Evolutionary conservation across 148 eudicot genomes (phyloP).

Genomic region (Cornus suecica): DNA sequence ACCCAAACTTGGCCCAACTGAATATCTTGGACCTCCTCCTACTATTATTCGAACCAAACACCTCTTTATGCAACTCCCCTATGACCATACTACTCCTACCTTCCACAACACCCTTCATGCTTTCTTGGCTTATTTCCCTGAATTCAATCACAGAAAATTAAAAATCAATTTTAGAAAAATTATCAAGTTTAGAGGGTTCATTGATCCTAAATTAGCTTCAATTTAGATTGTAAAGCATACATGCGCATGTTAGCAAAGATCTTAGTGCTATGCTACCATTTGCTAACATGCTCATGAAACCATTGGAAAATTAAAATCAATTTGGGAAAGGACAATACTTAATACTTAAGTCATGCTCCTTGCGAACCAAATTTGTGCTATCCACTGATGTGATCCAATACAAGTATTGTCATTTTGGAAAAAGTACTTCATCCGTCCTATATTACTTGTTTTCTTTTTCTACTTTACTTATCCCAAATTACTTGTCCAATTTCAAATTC

Average conservation of each 20-base stretch:
- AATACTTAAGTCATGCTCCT: too few species aligned
- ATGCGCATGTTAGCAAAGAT: background rate
- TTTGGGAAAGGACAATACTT: too few species aligned
- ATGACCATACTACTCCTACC: slow-evolving; percentile 5
- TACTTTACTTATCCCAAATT: too few species aligned
- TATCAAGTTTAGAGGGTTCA: background rate
- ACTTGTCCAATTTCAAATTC: too few species aligned
- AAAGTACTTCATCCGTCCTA: too few species aligned
- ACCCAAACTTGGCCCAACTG: slow-evolving; percentile 39
- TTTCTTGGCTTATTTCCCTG: slow-evolving; percentile 32
- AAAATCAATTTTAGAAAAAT: background rate
- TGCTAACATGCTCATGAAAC: background rate
- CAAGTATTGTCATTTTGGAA: too few species aligned
- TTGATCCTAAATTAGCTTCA: too few species aligned
- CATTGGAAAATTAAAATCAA: too few species aligned
- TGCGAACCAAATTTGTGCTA: too few species aligned
- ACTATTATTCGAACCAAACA: slow-evolving; percentile 32
- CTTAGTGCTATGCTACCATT: background rate
- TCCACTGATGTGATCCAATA: too few species aligned
- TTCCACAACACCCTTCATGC: slow-evolving; percentile 9
- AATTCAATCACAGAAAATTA: background rate
- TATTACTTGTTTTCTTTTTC: too few species aligned
- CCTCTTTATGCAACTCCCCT: slow-evolving; percentile 34
- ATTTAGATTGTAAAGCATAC: background rate
- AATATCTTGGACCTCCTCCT: slow-evolving; percentile 28